Conservation (phyloP, 441 rosid genomes). For the Cnidoscolus chayamansa region DNA sequence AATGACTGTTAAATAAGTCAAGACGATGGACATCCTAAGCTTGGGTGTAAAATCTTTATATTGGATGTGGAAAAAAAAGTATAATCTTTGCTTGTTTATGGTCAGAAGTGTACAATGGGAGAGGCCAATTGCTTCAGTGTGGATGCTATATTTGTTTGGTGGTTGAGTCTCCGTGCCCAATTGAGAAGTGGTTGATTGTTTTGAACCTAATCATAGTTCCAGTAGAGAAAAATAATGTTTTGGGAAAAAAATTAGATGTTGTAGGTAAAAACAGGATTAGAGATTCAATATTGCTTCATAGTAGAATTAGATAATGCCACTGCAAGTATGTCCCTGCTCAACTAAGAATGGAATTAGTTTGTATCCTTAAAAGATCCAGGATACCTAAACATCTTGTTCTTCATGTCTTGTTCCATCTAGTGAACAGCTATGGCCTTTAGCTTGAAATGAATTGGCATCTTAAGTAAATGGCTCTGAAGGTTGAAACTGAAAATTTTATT, state of each 20-base stretch:
- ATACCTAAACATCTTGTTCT: neutral
- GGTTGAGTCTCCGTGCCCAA: neutral
- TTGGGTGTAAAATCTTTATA: neutral
- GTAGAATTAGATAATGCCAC: neutral
- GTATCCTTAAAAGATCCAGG: neutral
- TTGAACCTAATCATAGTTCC: neutral
- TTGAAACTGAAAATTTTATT: neutral
- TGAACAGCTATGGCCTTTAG: neutral
- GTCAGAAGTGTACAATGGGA: neutral
- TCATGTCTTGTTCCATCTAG: neutral
- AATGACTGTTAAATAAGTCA: neutral
- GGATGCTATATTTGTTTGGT: neutral
- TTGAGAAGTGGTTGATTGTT: neutral
- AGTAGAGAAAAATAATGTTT: neutral
- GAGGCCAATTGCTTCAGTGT: neutral
- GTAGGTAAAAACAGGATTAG: neutral
- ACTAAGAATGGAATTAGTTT: slow-evolving; percentile 3
- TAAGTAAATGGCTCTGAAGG: neutral
- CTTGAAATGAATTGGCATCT: slow-evolving; percentile 12
- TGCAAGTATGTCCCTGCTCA: neutral
- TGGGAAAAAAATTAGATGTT: neutral
- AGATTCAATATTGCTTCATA: neutral
- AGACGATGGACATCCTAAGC: neutral
- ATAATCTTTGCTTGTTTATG: neutral
- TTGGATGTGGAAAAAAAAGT: neutral